These are phyloP conservation scores for Yamadazyma paraphyllophila DNA, from an alignment of 805 yeast genomes.

Conservation along the genomic window DNA sequence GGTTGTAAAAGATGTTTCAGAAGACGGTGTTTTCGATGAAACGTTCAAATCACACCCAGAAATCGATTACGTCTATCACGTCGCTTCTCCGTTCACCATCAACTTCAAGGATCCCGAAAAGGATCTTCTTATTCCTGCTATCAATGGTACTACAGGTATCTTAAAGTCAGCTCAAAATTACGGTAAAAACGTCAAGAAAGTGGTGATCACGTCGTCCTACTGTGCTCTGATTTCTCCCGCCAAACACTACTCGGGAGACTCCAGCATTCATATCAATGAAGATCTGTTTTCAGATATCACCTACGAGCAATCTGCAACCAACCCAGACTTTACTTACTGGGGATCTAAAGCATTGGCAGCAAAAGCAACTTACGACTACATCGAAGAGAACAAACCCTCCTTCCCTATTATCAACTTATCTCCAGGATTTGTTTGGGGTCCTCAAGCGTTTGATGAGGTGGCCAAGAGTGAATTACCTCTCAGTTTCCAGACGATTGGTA, in stretches of 20 bases:
- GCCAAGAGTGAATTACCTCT: constrained; percentile 19
- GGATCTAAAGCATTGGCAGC: constrained; percentile 58
- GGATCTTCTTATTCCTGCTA: constrained; percentile 51
- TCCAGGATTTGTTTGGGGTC: constrained; percentile 50
- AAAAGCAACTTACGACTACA: constrained; percentile 51
- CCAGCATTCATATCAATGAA: constrained; percentile 26
- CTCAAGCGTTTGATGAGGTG: constrained; percentile 43
- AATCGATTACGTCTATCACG: constrained; percentile 25
- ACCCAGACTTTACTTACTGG: constrained; percentile 18
- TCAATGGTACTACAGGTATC: constrained; percentile 27
- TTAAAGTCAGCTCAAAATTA: constrained; percentile 7
- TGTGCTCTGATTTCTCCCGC: constrained; percentile 2
- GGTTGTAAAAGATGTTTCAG: constrained; percentile 21
- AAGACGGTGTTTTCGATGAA: constrained; percentile 24
- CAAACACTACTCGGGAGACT: constrained; percentile 37
- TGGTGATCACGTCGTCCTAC: constrained; percentile 49
- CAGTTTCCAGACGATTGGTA: constrained; percentile 25
- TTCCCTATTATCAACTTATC: constrained; percentile 37
- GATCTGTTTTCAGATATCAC: constrained; percentile 34
- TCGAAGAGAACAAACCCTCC: constrained; percentile 33
- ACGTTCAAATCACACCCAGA: constrained; percentile 25
- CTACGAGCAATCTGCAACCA: constrained; percentile 19
- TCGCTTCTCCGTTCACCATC: constrained; percentile 48
- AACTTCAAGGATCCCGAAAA: constrained; percentile 39
- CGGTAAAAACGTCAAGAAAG: constrained; percentile 35